These are phyloP conservation scores for Singerocomus inundabilis DNA, from an alignment of 1,284 basidiomycete species.

Conservation along the genomic window DNA sequence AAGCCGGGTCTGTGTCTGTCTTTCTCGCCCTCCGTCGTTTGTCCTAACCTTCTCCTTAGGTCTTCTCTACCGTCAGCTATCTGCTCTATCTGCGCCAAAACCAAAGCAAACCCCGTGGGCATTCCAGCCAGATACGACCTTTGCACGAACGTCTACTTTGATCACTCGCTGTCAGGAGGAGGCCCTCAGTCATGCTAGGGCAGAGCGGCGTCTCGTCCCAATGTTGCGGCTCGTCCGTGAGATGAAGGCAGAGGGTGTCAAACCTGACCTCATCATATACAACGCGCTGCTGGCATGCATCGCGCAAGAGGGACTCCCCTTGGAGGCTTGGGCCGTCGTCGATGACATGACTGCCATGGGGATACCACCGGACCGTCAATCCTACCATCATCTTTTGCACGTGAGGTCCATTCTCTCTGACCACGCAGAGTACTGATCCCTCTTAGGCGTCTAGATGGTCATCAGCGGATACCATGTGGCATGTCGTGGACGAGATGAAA, in stretches of 20 bases:
- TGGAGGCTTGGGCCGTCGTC: constrained; percentile 67
- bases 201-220: constrained; percentile 24
- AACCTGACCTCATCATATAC: constrained; percentile 56
- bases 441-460: constrained; percentile 39
- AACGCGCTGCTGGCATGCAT: constrained; percentile 51
- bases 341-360: constrained; percentile 67
- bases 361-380: constrained; percentile 53
- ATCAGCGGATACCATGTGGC: constrained; percentile 28
- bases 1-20: neutral
- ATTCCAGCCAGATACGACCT: constrained; percentile 28
- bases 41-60: neutral
- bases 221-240: constrained; percentile 37
- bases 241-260: constrained; percentile 54
- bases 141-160: constrained; percentile 30
- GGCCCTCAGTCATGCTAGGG: constrained; percentile 39
- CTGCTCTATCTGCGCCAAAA: neutral
- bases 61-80: constrained; percentile 7
- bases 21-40: no score
- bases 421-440: constrained; percentile 2
- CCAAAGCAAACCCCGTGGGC: constrained; percentile 25
- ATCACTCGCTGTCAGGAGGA: constrained; percentile 40
- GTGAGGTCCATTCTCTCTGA: constrained; percentile 36
- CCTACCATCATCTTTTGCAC: constrained; percentile 64
- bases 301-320: constrained; percentile 38
- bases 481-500: constrained; percentile 47